Conservation (phyloP, 495 filamentous ascomycete genomes). For the Penicillium roqueforti region DNA sequence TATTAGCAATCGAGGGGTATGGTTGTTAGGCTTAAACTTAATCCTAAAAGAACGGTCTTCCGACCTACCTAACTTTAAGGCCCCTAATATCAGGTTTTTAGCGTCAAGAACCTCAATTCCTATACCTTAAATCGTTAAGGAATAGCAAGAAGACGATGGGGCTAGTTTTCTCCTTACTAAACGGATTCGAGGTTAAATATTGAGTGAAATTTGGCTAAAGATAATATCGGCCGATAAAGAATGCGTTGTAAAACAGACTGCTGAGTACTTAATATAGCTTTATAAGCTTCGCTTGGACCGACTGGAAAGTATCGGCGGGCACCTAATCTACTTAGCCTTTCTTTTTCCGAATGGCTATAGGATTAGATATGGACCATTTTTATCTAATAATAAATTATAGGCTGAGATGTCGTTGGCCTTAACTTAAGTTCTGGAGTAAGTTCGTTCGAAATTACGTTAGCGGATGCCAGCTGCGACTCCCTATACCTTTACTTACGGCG, state of each 20-base stretch:
- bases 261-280: slow-evolving; percentile 21
- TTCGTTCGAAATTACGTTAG: slow-evolving; percentile 14
- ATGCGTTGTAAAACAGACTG: slow-evolving; percentile 20
- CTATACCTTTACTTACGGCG: slow-evolving; percentile 36
- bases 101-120: slow-evolving; percentile 15
- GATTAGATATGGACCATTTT: slow-evolving; percentile 21
- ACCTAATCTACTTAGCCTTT: slow-evolving; percentile 16
- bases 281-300: slow-evolving; percentile 17
- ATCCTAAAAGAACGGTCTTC: slow-evolving; percentile 26
- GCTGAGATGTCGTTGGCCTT: slow-evolving; percentile 23
- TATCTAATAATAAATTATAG: slow-evolving; percentile 30
- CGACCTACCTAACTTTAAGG: slow-evolving; percentile 12
- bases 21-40: slow-evolving; percentile 31
- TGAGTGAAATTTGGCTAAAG: slow-evolving; percentile 15
- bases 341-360: slow-evolving; percentile 10
- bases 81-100: slow-evolving; percentile 13
- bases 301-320: slow-evolving; percentile 19
- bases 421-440: slow-evolving; percentile 17
- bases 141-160: slow-evolving; percentile 12
- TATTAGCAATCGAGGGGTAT: slow-evolving; percentile 26
- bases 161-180: slow-evolving; percentile 10
- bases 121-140: slow-evolving; percentile 10
- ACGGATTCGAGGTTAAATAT: slow-evolving; percentile 17
- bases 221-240: slow-evolving; percentile 17
- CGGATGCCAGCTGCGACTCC: slow-evolving; percentile 27